phyloP scores from a whole-genome alignment of 345 rosid genomes.

The Eucalyptus polyanthemos region DNA sequence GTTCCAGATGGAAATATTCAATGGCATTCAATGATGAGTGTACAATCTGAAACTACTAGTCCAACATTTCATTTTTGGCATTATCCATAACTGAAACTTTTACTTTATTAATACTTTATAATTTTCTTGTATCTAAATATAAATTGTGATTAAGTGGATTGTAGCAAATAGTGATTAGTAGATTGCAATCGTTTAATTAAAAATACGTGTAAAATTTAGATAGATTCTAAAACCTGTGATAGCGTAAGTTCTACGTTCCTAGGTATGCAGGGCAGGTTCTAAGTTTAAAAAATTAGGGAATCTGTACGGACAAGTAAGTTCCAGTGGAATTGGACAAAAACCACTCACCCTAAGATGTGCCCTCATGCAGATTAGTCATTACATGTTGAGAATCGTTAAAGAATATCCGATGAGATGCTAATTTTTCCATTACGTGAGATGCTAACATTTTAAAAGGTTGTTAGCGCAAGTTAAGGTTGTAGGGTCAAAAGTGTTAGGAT shows the following conservation, averaged over 20 bases:
- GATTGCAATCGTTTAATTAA: fast-evolving
- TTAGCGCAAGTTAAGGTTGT: not conserved
- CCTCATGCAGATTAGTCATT: fast-evolving
- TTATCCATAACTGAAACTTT: too few species aligned
- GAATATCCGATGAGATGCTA: not conserved
- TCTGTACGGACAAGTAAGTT: fast-evolving
- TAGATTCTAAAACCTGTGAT: fast-evolving
- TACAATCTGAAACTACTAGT: fast-evolving
- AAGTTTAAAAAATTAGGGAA: fast-evolving
- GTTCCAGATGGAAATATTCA: too few species aligned
- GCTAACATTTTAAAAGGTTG: not conserved
- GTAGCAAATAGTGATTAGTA: too few species aligned
- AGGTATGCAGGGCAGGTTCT: fast-evolving
- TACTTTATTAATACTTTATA: too few species aligned
- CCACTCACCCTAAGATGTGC: not conserved
- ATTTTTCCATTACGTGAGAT: not conserved
- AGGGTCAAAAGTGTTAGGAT: fast-evolving
- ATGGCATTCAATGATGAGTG: fast-evolving
- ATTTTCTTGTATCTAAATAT: too few species aligned
- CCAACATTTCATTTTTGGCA: too few species aligned
- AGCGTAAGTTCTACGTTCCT: fast-evolving
- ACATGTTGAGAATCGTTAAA: not conserved
- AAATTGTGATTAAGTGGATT: too few species aligned
- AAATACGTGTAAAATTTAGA: fast-evolving
- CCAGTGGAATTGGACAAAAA: too few species aligned